Percentiles rank a stretch among this genome's conserved stretches.
These are phyloP conservation scores for Macadamia integrifolia DNA, from an alignment of 164 flowering plant genomes.

Conservation along the genomic window DNA sequence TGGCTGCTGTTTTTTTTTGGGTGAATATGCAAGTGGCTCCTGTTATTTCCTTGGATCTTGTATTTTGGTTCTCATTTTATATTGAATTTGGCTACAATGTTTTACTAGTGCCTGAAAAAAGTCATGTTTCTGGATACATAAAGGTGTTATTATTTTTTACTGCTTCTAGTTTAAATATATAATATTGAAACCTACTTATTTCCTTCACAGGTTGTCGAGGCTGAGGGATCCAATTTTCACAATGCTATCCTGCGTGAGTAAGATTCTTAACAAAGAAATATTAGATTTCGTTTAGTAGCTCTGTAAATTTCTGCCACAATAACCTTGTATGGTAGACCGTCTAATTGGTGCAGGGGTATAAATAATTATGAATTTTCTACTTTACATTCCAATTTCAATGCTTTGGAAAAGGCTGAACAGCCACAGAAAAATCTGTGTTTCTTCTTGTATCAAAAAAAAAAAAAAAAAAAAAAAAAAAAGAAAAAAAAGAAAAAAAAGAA, in stretches of 20 bases:
- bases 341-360: neutral
- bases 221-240: slow-evolving; percentile 71
- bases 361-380: neutral
- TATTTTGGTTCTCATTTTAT: too few species aligned
- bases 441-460: neutral
- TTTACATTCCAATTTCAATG: neutral
- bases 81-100: neutral
- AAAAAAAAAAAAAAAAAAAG: too few species aligned
- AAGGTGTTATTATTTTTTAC: neutral
- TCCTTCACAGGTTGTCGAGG: slow-evolving; percentile 74
- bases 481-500: too few species aligned
- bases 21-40: too few species aligned
- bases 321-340: too few species aligned
- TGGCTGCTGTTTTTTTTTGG: too few species aligned
- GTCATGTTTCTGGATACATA: neutral
- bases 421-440: neutral
- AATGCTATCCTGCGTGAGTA: slow-evolving; percentile 93
- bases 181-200: slow-evolving; percentile 1
- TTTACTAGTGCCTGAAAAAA: neutral
- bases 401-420: neutral
- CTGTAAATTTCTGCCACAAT: too few species aligned
- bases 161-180: neutral
- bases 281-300: too few species aligned
- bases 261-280: slow-evolving; percentile 22
- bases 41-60: neutral